phyloP scores from a whole-genome alignment of 176 grass and related monocot genomes.

The Alloteropsis semialata region DNA sequence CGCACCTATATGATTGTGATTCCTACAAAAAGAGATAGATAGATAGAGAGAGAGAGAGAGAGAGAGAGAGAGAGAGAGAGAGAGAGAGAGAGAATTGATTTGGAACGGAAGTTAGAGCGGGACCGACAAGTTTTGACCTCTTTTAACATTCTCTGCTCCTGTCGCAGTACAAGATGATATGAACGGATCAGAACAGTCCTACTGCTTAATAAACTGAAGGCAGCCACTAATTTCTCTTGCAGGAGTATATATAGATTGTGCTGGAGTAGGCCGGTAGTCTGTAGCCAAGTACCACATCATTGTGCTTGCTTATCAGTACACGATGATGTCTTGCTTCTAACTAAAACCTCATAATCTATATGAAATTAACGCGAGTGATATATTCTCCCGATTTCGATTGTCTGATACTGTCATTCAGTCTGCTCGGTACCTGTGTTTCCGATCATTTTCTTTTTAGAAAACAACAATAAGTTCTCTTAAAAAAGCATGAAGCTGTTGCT shows the following conservation, averaged over 20 bases:
- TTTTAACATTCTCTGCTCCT: neutral
- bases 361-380: too few relatives aligned
- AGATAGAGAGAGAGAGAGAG: too few relatives aligned
- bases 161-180: neutral
- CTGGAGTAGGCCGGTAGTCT: too few relatives aligned
- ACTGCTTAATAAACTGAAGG: neutral
- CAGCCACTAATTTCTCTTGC: neutral
- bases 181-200: neutral
- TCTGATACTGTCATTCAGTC: too few relatives aligned
- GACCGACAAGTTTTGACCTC: neutral
- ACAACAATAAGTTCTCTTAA: neutral
- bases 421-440: too few relatives aligned
- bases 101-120: neutral
- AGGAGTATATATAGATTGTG: neutral
- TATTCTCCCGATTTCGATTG: too few relatives aligned
- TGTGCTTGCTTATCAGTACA: too few relatives aligned
- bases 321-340: too few relatives aligned
- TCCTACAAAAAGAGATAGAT: neutral
- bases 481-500: neutral
- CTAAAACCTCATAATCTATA: too few relatives aligned
- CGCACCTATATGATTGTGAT: neutral
- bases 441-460: neutral
- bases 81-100: too few relatives aligned
- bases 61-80: too few relatives aligned
- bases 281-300: too few relatives aligned